Conservation (phyloP, 2,329 filamentous ascomycete genomes). For the Didymella keratinophila region DNA sequence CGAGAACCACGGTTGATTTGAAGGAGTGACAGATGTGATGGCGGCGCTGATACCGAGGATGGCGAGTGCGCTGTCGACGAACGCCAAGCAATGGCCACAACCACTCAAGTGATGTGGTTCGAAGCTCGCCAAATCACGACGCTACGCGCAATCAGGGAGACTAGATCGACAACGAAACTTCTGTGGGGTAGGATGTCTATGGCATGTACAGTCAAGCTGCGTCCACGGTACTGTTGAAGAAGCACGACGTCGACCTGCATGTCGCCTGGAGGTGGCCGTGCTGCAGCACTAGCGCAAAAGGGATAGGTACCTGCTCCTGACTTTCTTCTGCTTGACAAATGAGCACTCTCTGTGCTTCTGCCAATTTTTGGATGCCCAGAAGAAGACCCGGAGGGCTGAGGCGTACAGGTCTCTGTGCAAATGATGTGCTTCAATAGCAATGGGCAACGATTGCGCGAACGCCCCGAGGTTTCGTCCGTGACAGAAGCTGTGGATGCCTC, state of each 20-base stretch:
- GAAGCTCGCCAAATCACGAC: constrained; percentile 35
- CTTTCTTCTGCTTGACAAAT: constrained; percentile 21
- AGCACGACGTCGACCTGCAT: constrained; percentile 43
- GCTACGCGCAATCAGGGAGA: constrained; percentile 25
- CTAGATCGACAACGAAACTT: constrained; percentile 14
- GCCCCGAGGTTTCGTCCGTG: neutral
- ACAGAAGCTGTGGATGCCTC: too few species aligned
- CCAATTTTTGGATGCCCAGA: constrained; percentile 1
- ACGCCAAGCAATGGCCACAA: constrained; percentile 41
- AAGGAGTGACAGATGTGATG: constrained; percentile 17
- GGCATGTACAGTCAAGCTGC: neutral
- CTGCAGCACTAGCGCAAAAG: constrained; percentile 41
- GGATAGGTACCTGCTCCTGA: constrained; percentile 46
- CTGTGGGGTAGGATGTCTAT: constrained; percentile 1
- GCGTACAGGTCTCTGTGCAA: too few species aligned
- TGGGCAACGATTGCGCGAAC: too few species aligned
- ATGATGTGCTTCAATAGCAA: too few species aligned
- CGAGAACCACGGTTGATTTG: constrained; percentile 6
- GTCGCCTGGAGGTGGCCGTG: constrained; percentile 38
- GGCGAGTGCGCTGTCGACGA: constrained; percentile 44
- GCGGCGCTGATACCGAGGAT: constrained; percentile 29
- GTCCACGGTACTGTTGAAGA: constrained; percentile 28
- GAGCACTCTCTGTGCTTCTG: constrained; percentile 2
- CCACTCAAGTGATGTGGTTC: constrained; percentile 43
- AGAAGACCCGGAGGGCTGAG: neutral